A percentile compares a stretch with the other conserved stretches of the same genome.
phyloP scores from a whole-genome alignment of 2,329 filamentous ascomycete genomes.

The Lecanicillium sp. region DNA sequence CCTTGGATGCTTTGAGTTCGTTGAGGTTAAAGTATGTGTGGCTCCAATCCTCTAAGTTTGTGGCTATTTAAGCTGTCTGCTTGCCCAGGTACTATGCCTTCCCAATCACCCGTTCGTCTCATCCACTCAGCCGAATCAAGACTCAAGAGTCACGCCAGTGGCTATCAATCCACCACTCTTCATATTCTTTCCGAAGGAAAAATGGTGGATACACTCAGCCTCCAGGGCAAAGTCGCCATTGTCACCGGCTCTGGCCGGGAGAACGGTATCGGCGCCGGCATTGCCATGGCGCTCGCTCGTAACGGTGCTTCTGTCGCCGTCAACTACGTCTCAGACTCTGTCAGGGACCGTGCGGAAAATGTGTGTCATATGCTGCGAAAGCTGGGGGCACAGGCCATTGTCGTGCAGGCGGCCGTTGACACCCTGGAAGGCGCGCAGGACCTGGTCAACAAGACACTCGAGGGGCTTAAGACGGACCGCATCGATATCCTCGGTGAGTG shows the following conservation, averaged over 20 bases:
- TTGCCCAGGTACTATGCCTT: no score
- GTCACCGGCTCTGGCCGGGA: slow-evolving; percentile 40
- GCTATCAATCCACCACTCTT: no score
- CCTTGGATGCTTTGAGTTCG: no score
- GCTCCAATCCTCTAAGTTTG: no score
- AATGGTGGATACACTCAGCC: slow-evolving; percentile 31
- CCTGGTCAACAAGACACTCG: slow-evolving; percentile 30
- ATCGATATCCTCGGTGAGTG: slow-evolving; percentile 36
- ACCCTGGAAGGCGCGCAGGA: slow-evolving; percentile 26
- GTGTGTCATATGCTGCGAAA: slow-evolving; percentile 24
- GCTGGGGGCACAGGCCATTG: slow-evolving; percentile 26
- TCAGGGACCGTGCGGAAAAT: slow-evolving; percentile 23
- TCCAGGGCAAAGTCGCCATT: slow-evolving; percentile 37
- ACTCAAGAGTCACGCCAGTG: no score
- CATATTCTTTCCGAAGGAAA: not conserved
- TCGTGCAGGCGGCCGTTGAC: slow-evolving; percentile 29
- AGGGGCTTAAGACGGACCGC: slow-evolving; percentile 27
- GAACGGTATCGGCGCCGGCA: slow-evolving; percentile 38
- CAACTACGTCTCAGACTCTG: slow-evolving; percentile 33
- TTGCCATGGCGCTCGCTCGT: slow-evolving; percentile 33
- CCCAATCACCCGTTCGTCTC: no score
- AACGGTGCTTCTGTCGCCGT: slow-evolving; percentile 36
- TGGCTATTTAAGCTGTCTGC: no score
- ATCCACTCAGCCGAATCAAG: no score
- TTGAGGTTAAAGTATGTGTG: no score